Evolutionary conservation across 805 yeast species (phyloP).

Genomic region (Metschnikowia chrysomelidarum): DNA sequence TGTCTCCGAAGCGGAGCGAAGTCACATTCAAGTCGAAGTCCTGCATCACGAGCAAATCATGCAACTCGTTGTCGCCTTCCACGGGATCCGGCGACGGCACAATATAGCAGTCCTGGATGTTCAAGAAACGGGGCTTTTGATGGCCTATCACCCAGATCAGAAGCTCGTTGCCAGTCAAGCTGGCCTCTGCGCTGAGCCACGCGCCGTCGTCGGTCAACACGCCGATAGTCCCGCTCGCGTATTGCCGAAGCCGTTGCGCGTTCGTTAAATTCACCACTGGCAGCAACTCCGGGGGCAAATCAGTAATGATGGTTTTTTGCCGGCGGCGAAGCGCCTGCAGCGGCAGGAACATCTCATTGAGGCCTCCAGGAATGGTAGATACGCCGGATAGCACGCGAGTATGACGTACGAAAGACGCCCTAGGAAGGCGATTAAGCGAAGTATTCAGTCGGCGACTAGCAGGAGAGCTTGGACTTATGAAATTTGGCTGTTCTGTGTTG

Average conservation of each 20-base stretch:
- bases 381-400: conserved; percentile 16
- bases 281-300: conserved; percentile 59
- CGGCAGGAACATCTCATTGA: conserved; percentile 15
- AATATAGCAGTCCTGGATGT: conserved; percentile 44
- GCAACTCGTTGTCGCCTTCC: conserved; percentile 11
- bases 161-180: conserved; percentile 54
- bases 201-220: conserved; percentile 24
- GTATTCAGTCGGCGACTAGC: conserved; percentile 11
- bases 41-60: conserved; percentile 27
- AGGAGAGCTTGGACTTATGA: conserved; percentile 15
- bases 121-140: conserved; percentile 50
- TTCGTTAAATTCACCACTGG: conserved; percentile 70
- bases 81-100: conserved; percentile 15
- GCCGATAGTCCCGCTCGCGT: conserved; percentile 51
- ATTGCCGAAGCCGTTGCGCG: conserved; percentile 67
- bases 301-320: conserved; percentile 21
- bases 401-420: conserved; percentile 19
- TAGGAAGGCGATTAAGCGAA: conserved; percentile 14
- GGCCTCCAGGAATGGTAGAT: conserved; percentile 15
- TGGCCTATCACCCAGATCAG: conserved; percentile 45
- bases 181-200: conserved; percentile 37
- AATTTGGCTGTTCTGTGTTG: conserved; percentile 11
- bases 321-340: conserved; percentile 19
- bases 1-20: conserved; percentile 23
- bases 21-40: conserved; percentile 29